Evolutionary conservation across 306 rosid species (phyloP).

Genomic region (Cucumis cinereus): DNA sequence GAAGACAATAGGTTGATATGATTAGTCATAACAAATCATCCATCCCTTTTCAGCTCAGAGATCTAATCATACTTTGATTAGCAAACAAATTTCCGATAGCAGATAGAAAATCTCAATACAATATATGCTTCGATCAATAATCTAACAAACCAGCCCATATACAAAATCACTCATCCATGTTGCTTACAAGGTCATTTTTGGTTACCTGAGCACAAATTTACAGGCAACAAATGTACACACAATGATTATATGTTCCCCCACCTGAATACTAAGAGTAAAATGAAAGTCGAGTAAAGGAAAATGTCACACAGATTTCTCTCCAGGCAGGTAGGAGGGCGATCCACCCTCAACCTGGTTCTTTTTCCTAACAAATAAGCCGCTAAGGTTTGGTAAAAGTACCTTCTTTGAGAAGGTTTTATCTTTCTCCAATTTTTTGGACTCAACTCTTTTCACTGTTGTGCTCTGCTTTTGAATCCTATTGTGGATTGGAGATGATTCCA

Average conservation of each 20-base stretch:
- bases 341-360: slow-evolving; percentile 78
- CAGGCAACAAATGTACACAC: slow-evolving; percentile 43
- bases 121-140: slow-evolving; percentile 6
- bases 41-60: background rate
- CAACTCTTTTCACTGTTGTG: slow-evolving; percentile 30
- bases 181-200: slow-evolving; percentile 27
- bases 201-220: slow-evolving; percentile 11
- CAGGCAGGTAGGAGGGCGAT: slow-evolving; percentile 87
- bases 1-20: background rate
- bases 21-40: background rate
- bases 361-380: slow-evolving; percentile 63
- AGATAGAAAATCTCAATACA: background rate
- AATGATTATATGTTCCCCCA: slow-evolving; percentile 22
- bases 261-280: slow-evolving; percentile 32
- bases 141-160: slow-evolving; percentile 30
- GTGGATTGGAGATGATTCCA: slow-evolving; percentile 60
- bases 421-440: slow-evolving; percentile 40
- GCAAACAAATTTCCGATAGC: background rate
- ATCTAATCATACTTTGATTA: background rate
- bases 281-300: slow-evolving; percentile 9
- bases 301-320: slow-evolving; percentile 54
- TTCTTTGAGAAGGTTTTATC: slow-evolving; percentile 62
- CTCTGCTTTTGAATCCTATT: slow-evolving; percentile 45
- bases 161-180: slow-evolving; percentile 29
- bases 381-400: slow-evolving; percentile 53